These are phyloP conservation scores for Phaeosphaeria sp. DNA, from an alignment of 2,329 filamentous ascomycete species.

Conservation along the genomic window DNA sequence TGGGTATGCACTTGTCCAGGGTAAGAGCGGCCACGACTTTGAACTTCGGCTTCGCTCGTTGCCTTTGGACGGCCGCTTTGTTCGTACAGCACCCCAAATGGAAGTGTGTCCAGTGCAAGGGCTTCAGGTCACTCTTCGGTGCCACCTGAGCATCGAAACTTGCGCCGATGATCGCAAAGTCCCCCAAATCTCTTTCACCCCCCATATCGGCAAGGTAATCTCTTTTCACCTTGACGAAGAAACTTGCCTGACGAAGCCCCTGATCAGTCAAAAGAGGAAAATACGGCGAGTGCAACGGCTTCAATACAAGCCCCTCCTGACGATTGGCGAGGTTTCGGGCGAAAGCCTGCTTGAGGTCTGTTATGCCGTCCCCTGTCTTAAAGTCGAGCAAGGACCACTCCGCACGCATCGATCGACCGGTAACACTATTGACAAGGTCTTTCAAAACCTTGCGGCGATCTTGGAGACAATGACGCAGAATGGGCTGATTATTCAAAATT, in stretches of 20 bases:
- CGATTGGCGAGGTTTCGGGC: conserved; percentile 68
- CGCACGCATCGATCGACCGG: conserved; percentile 71
- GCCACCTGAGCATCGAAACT: conserved; percentile 72
- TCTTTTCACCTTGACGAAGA: conserved; percentile 87
- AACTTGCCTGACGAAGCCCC: conserved; percentile 40
- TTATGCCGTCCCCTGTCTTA: conserved; percentile 38
- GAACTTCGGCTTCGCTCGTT: conserved; percentile 64
- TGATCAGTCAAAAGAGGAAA: conserved; percentile 55
- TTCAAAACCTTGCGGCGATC: conserved; percentile 67
- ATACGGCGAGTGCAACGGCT: conserved; percentile 77
- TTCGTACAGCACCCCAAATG: conserved; percentile 79
- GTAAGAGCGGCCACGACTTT: conserved; percentile 65
- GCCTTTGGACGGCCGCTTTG: conserved; percentile 63
- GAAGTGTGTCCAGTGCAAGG: conserved; percentile 78
- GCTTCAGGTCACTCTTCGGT: conserved; percentile 59
- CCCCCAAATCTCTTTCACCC: conserved; percentile 69
- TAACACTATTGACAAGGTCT: conserved; percentile 59
- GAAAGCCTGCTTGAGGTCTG: conserved; percentile 58
- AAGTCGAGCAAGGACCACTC: conserved; percentile 74
- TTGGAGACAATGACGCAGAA: conserved; percentile 62
- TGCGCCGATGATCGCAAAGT: conserved; percentile 81
- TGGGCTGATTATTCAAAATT: conserved; percentile 61
- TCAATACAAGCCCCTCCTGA: conserved; percentile 82
- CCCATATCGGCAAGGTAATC: conserved; percentile 81
- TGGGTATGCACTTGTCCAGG: conserved; percentile 56